These are phyloP conservation scores for Backusella morwellensis DNA, from an alignment of 192 early-diverging fungal species.

Conservation along the genomic window DNA sequence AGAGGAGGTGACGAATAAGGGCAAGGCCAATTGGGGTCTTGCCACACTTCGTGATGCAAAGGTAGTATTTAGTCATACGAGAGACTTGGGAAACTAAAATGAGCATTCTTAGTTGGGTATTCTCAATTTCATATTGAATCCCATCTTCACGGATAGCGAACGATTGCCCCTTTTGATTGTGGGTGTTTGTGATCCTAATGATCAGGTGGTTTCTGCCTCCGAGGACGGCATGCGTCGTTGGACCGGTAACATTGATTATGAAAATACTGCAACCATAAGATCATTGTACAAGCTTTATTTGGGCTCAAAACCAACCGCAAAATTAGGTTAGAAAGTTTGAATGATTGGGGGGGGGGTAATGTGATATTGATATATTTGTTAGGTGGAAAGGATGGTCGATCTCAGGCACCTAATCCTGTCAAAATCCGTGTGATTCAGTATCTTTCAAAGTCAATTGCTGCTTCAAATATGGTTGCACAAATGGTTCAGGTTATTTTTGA, in stretches of 20 bases:
- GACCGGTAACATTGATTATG: slow-evolving; percentile 63
- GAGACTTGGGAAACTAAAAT: too few species aligned
- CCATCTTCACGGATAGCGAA: slow-evolving; percentile 44
- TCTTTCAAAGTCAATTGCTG: slow-evolving; percentile 62
- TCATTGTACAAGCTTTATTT: slow-evolving; percentile 36
- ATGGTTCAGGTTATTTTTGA: slow-evolving; percentile 78
- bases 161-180: slow-evolving; percentile 60
- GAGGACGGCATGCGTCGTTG: slow-evolving; percentile 78
- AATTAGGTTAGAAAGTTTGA: background rate
- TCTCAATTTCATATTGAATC: slow-evolving; percentile 40
- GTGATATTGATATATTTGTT: background rate
- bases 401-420: slow-evolving; percentile 46
- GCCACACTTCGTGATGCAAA: slow-evolving; percentile 32
- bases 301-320: slow-evolving; percentile 18
- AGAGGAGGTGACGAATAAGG: slow-evolving; percentile 64
- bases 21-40: slow-evolving; percentile 68
- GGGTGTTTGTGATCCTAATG: slow-evolving; percentile 68
- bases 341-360: background rate
- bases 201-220: slow-evolving; percentile 64
- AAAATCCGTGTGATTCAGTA: slow-evolving; percentile 64
- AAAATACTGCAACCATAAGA: slow-evolving; percentile 48
- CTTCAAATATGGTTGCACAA: slow-evolving; percentile 65
- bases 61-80: background rate
- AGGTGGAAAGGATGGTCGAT: slow-evolving; percentile 23
- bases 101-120: slow-evolving; percentile 40